These are phyloP conservation scores for Stachybotrys echinatus DNA, from an alignment of 2,329 filamentous ascomycete species.

Conservation along the genomic window DNA sequence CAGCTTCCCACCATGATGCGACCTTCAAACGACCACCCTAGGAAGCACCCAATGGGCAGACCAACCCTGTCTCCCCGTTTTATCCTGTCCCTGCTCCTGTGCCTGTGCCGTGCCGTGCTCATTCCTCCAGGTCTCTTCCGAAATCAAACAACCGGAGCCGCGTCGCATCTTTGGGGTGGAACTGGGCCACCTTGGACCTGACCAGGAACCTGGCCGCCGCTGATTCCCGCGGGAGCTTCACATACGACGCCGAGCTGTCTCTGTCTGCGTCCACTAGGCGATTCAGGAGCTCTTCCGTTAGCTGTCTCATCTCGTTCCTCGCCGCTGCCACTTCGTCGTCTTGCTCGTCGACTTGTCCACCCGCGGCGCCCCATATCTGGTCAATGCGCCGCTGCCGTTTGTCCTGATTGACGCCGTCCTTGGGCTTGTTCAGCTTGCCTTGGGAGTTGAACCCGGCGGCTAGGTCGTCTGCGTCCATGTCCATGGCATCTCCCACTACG, in stretches of 20 bases:
- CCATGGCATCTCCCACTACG: constrained; percentile 69
- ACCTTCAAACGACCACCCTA: neutral
- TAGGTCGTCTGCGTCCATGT: constrained; percentile 55
- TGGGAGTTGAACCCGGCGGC: constrained; percentile 55
- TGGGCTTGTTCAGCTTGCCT: constrained; percentile 49
- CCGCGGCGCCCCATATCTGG: constrained; percentile 52
- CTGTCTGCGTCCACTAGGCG: constrained; percentile 48
- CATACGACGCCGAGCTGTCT: constrained; percentile 51
- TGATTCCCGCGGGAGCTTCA: constrained; percentile 53
- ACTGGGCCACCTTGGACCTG: constrained; percentile 59
- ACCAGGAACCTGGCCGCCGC: constrained; percentile 60
- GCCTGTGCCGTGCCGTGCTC: too few species aligned
- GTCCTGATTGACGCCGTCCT: constrained; percentile 32
- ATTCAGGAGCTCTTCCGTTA: constrained; percentile 58
- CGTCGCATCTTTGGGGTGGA: constrained; percentile 59
- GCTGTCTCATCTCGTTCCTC: constrained; percentile 50
- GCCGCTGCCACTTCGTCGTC: constrained; percentile 46
- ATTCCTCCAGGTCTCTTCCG: constrained; percentile 53
- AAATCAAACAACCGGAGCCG: constrained; percentile 58
- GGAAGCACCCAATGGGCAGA: neutral
- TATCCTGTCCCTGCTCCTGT: too few species aligned
- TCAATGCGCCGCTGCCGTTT: constrained; percentile 57
- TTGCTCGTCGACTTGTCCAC: constrained; percentile 13
- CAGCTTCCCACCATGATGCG: neutral
- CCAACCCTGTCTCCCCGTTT: too few species aligned